Evolutionary conservation across 23 red algal species (phyloP).

Genomic region (Gracilaria domingensis): DNA sequence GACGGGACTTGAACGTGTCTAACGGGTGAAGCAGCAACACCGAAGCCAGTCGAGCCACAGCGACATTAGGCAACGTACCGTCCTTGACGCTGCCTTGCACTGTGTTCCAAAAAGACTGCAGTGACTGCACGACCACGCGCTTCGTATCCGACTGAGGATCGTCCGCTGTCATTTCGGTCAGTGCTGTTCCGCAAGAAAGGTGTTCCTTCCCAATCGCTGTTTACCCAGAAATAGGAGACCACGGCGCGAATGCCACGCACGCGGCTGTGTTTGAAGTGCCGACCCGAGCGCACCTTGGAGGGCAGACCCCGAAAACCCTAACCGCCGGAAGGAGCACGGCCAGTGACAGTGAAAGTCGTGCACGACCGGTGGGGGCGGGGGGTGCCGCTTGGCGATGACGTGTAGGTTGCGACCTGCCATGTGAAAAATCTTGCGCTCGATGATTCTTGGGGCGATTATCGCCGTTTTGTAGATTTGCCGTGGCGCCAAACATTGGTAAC

Average conservation of each 20-base stretch:
- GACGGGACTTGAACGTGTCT: slow-evolving; percentile 31
- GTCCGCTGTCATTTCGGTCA: background rate
- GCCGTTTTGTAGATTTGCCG: background rate
- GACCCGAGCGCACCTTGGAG: no score
- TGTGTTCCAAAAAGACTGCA: slow-evolving; percentile 12
- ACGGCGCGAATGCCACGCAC: no score
- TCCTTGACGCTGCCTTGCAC: slow-evolving; percentile 11
- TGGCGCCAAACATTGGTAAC: no score
- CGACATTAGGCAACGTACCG: slow-evolving; percentile 14
- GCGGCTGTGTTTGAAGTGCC: no score
- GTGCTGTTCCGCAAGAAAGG: background rate
- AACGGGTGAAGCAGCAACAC: slow-evolving; percentile 37
- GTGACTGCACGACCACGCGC: background rate
- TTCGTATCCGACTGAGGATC: background rate
- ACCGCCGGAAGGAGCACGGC: background rate
- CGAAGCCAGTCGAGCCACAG: slow-evolving; percentile 4
- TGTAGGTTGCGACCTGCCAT: background rate
- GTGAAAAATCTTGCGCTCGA: background rate
- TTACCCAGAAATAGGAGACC: background rate
- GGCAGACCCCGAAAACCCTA: background rate
- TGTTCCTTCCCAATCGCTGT: background rate
- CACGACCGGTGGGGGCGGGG: background rate
- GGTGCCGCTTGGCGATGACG: background rate
- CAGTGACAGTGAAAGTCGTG: background rate
- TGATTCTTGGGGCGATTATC: no score